phyloP scores from a whole-genome alignment of 345 rosid species.

The Anastatica hierochuntica region DNA sequence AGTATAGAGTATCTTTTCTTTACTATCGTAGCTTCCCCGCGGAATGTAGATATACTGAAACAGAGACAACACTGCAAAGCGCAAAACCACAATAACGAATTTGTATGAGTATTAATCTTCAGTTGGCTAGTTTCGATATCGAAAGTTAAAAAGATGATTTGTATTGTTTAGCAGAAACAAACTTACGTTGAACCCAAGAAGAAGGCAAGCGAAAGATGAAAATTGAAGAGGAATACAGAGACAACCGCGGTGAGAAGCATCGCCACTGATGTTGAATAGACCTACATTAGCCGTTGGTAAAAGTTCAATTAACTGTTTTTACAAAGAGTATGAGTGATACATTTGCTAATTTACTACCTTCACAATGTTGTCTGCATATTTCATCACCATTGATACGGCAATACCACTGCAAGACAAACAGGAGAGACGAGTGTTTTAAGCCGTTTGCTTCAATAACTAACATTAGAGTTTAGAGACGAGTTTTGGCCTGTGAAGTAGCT shows the following conservation, averaged over 20 bases:
- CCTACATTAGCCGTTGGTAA: conserved; percentile 40
- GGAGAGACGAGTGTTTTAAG: not conserved
- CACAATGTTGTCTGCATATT: conserved; percentile 90
- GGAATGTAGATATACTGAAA: conserved; percentile 67
- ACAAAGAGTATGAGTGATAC: not conserved
- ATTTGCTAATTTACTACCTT: conserved; percentile 36
- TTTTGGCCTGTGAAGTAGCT: not conserved
- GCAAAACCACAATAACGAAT: conserved; percentile 13
- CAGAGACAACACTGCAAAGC: conserved; percentile 68
- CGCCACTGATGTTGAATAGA: conserved; percentile 95
- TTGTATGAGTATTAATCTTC: too few species aligned
- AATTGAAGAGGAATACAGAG: conserved; percentile 82
- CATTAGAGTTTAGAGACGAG: conserved; percentile 5
- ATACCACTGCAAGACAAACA: conserved; percentile 57
- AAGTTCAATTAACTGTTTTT: not conserved
- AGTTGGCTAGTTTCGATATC: too few species aligned
- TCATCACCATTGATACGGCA: conserved; percentile 99
- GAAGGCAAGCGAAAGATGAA: conserved; percentile 90
- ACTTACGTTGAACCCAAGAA: conserved; percentile 87
- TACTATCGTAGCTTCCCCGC: conserved; percentile 45
- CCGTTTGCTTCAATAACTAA: not conserved
- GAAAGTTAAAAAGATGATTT: too few species aligned
- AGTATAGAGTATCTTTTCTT: too few species aligned
- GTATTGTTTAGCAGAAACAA: too few species aligned
- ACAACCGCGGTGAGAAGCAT: conserved; percentile 98